phyloP scores from a whole-genome alignment of 495 filamentous ascomycete species.

The Margaritispora aquatica region DNA sequence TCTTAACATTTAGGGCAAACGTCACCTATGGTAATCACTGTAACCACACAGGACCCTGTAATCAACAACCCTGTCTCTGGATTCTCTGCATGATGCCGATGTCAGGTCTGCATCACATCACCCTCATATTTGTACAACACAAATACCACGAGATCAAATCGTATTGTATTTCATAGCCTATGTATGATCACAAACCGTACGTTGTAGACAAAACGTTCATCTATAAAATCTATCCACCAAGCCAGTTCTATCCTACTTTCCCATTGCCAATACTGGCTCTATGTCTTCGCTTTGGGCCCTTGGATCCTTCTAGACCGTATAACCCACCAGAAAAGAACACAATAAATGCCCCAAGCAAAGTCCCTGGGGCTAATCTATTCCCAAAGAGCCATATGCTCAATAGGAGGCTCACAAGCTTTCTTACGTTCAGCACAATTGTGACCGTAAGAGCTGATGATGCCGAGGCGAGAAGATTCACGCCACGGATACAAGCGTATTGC shows the following conservation, averaged over 20 bases:
- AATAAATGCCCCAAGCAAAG: conserved; percentile 71
- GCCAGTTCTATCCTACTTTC: conserved; percentile 23
- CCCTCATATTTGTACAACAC: too few relatives aligned
- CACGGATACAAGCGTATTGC: conserved; percentile 90
- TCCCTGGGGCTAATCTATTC: conserved; percentile 66
- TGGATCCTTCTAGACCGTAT: conserved; percentile 69
- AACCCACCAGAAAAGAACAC: conserved; percentile 85
- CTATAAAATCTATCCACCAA: too few relatives aligned
- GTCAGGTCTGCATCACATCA: too few relatives aligned
- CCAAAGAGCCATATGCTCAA: conserved; percentile 92
- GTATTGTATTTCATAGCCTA: too few relatives aligned
- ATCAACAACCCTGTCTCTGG: too few relatives aligned
- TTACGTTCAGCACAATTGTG: conserved; percentile 89
- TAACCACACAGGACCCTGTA: too few relatives aligned
- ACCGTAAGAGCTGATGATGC: conserved; percentile 87
- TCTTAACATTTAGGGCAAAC: too few relatives aligned
- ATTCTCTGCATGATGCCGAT: too few relatives aligned
- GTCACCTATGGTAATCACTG: too few relatives aligned
- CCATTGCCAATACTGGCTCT: conserved; percentile 23
- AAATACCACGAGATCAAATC: too few relatives aligned
- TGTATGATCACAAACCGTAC: neutral
- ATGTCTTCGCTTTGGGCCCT: conserved; percentile 20
- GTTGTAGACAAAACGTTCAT: neutral
- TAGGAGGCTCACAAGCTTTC: conserved; percentile 87
- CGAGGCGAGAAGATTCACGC: conserved; percentile 84